phyloP scores from a whole-genome alignment of 495 filamentous ascomycete genomes.

The Filosporella fistucella region DNA sequence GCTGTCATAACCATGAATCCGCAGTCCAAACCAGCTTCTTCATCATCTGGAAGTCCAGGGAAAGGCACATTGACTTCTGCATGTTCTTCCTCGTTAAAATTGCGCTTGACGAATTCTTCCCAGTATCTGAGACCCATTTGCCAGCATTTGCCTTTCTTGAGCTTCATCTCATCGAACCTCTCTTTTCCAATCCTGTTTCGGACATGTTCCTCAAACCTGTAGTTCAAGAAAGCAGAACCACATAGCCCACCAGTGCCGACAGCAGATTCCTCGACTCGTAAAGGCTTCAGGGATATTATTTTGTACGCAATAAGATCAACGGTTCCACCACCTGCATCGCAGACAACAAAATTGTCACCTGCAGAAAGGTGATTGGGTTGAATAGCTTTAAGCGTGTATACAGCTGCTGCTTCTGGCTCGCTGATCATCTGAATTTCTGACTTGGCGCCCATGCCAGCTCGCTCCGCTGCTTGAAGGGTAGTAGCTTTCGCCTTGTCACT shows the following conservation, averaged over 20 bases:
- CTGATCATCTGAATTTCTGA: slow-evolving; percentile 63
- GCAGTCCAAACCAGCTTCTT: slow-evolving; percentile 54
- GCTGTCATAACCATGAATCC: slow-evolving; percentile 61
- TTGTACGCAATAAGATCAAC: slow-evolving; percentile 68
- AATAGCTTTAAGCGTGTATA: slow-evolving; percentile 64
- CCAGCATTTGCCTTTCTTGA: slow-evolving; percentile 57
- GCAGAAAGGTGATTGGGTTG: slow-evolving; percentile 58
- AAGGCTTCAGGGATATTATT: slow-evolving; percentile 51
- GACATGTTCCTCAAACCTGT: slow-evolving; percentile 65
- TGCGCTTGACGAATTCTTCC: slow-evolving; percentile 65
- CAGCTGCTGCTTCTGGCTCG: slow-evolving; percentile 72
- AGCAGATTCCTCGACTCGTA: slow-evolving; percentile 60
- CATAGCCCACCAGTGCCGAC: slow-evolving; percentile 63
- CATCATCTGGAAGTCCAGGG: slow-evolving; percentile 66
- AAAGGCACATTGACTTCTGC: slow-evolving; percentile 67
- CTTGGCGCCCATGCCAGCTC: slow-evolving; percentile 60
- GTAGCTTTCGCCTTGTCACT: slow-evolving; percentile 67
- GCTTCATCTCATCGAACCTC: slow-evolving; percentile 56
- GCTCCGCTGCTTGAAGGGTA: slow-evolving; percentile 59
- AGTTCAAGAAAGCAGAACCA: slow-evolving; percentile 67
- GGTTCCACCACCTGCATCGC: slow-evolving; percentile 76
- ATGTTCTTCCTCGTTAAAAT: slow-evolving; percentile 71
- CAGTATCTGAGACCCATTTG: slow-evolving; percentile 69
- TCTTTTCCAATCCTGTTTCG: slow-evolving; percentile 49
- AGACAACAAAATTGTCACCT: slow-evolving; percentile 69